Evolutionary conservation across 2,329 filamentous ascomycete species (phyloP).

Genomic region (Penicillium sclerotiorum): DNA sequence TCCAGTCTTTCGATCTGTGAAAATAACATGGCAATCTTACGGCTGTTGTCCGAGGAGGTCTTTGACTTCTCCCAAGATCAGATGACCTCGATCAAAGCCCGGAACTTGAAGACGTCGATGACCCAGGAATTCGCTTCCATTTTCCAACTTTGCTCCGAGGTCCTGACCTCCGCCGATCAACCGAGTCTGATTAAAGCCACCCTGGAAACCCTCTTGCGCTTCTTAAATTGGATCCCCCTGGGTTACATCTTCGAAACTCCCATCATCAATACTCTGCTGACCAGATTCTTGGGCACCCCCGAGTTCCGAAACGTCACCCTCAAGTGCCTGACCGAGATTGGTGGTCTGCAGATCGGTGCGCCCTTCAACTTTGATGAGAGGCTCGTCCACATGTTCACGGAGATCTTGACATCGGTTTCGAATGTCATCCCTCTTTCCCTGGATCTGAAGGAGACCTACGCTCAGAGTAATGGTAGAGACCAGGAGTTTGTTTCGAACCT

Average conservation of each 20-base stretch:
- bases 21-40: constrained; percentile 99
- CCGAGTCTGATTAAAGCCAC: constrained; percentile 93
- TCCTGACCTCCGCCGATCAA: constrained; percentile 86
- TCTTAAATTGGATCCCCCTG: constrained; percentile 98
- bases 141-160: constrained; percentile 95
- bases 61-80: constrained; percentile 99
- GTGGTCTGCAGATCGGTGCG: constrained; percentile 81
- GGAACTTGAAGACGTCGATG: constrained; percentile 97
- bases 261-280: constrained; percentile 91
- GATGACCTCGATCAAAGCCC: constrained; percentile 98
- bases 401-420: constrained; percentile 88
- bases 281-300: constrained; percentile 86
- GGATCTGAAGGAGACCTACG: constrained; percentile 89
- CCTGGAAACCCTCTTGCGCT: constrained; percentile 89
- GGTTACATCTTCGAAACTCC: constrained; percentile 99
- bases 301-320: constrained; percentile 97
- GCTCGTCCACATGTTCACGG: constrained; percentile 97
- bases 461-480: constrained; percentile 85
- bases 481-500: constrained; percentile 98
- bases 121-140: constrained; percentile 98
- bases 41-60: constrained; percentile 93
- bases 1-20: constrained; percentile 96
- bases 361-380: constrained; percentile 86
- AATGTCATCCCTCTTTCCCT: constrained; percentile 89
- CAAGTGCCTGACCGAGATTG: constrained; percentile 97